A percentile compares a stretch with the other conserved stretches of the same genome.
phyloP scores from a whole-genome alignment of 805 yeast genomes.

The Pichia nakasei region DNA sequence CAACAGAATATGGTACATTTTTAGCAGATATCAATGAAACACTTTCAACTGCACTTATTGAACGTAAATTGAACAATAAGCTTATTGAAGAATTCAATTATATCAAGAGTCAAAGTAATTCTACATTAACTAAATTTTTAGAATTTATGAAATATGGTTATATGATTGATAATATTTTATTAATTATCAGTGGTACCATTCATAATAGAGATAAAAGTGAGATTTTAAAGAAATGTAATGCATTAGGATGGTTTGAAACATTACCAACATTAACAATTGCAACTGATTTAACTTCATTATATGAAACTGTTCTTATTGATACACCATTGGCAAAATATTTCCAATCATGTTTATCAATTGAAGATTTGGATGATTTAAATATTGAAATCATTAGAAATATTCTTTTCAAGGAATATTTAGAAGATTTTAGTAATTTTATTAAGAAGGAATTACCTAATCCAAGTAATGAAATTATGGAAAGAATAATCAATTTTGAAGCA shows the following conservation, averaged over 20 bases:
- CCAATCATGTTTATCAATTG: conserved; percentile 76
- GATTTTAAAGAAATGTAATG: conserved; percentile 85
- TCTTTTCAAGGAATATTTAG: conserved; percentile 85
- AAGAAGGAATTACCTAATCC: conserved; percentile 57
- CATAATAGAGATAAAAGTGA: conserved; percentile 91
- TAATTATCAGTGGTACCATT: conserved; percentile 94
- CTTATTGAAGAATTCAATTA: conserved; percentile 79
- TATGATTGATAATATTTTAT: conserved; percentile 95
- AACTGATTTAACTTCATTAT: conserved; percentile 87
- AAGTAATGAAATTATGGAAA: conserved; percentile 70
- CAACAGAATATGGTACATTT: conserved; percentile 93
- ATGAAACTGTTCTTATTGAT: conserved; percentile 86
- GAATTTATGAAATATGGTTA: conserved; percentile 92
- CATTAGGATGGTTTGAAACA: conserved; percentile 97
- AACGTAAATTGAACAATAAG: conserved; percentile 65
- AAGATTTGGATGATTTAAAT: conserved; percentile 89
- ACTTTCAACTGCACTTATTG: conserved; percentile 81
- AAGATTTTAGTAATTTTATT: conserved; percentile 71
- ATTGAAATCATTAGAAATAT: conserved; percentile 91
- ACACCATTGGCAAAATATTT: conserved; percentile 97
- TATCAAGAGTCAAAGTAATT: conserved; percentile 74
- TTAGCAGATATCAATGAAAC: conserved; percentile 74
- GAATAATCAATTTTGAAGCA: conserved; percentile 80
- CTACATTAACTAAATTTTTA: conserved; percentile 71
- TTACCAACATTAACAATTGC: conserved; percentile 92